These are phyloP conservation scores for Candida jianshihensis DNA, from an alignment of 805 yeast species.

Conservation along the genomic window DNA sequence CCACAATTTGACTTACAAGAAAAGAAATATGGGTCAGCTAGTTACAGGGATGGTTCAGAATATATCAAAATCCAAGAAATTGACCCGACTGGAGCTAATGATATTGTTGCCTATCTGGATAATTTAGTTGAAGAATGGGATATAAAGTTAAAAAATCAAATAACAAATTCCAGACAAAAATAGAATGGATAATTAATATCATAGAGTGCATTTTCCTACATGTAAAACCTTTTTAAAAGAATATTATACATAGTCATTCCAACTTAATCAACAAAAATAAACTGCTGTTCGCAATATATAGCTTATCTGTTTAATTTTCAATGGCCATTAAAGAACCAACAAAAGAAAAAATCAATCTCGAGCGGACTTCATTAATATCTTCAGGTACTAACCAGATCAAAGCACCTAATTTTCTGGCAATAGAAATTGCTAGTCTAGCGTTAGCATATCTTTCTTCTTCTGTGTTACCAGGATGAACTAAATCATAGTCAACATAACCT, in stretches of 20 bases:
- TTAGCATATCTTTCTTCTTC: conserved; percentile 89
- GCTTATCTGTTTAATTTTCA: too few species aligned
- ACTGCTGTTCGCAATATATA: too few species aligned
- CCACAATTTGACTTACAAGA: conserved; percentile 39
- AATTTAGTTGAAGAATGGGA: conserved; percentile 63
- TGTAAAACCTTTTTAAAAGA: neutral
- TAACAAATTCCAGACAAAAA: conserved; percentile 32
- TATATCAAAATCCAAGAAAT: conserved; percentile 48
- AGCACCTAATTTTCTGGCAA: conserved; percentile 97
- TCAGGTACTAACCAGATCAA: conserved; percentile 99
- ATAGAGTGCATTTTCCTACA: neutral
- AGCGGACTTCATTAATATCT: conserved; percentile 93
- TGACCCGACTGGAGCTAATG: conserved; percentile 58
- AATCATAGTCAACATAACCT: conserved; percentile 93
- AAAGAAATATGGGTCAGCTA: conserved; percentile 69
- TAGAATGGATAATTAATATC: neutral
- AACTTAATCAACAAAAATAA: too few species aligned
- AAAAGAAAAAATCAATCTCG: conserved; percentile 87
- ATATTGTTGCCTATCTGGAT: conserved; percentile 60
- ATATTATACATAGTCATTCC: too few species aligned
- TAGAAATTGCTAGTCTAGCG: conserved; percentile 94
- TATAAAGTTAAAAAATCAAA: conserved; percentile 64
- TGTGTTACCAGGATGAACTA: conserved; percentile 71
- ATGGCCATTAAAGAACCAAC: conserved; percentile 92
- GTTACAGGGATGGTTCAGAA: conserved; percentile 57